phyloP scores from a whole-genome alignment of 169 alveolate genomes.

The Blepharisma undulans region DNA sequence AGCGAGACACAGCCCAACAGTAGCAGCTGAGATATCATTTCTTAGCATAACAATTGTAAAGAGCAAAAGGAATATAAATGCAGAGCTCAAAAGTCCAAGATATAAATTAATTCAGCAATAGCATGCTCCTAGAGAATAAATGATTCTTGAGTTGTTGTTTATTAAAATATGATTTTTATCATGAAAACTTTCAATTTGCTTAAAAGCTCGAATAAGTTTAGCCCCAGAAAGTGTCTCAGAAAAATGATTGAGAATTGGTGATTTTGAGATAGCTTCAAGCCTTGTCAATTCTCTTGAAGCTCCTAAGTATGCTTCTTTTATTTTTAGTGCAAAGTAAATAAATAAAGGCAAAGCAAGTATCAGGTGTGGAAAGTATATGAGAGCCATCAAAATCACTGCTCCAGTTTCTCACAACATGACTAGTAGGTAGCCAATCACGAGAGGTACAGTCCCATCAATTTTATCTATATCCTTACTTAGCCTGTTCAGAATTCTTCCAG shows the following conservation, averaged over 20 bases:
- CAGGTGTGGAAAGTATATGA: not conserved
- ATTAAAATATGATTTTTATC: not conserved
- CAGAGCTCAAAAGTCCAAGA: not conserved
- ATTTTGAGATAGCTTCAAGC: conserved; percentile 50
- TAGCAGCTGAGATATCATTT: not conserved
- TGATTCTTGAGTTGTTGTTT: not conserved
- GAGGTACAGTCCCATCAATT: conserved; percentile 28
- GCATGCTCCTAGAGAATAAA: not conserved
- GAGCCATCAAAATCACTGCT: not conserved
- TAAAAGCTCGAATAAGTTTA: conserved; percentile 68
- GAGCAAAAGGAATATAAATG: not conserved
- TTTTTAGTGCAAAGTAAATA: not conserved
- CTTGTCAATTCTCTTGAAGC: conserved; percentile 26
- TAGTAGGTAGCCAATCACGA: not conserved
- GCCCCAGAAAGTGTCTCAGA: conserved; percentile 68
- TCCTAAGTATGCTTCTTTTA: not conserved
- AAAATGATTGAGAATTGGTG: conserved; percentile 74
- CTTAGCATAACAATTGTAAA: not conserved
- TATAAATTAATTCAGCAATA: not conserved
- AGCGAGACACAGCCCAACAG: conserved; percentile 5
- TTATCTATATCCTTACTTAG: conserved; percentile 68
- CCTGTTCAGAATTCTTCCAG: conserved; percentile 80
- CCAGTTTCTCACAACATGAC: not conserved
- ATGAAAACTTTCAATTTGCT: conserved; percentile 39
- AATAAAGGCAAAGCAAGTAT: not conserved